These are phyloP conservation scores for Alternaria viburni DNA, from an alignment of 2,329 filamentous ascomycete species.

Conservation along the genomic window DNA sequence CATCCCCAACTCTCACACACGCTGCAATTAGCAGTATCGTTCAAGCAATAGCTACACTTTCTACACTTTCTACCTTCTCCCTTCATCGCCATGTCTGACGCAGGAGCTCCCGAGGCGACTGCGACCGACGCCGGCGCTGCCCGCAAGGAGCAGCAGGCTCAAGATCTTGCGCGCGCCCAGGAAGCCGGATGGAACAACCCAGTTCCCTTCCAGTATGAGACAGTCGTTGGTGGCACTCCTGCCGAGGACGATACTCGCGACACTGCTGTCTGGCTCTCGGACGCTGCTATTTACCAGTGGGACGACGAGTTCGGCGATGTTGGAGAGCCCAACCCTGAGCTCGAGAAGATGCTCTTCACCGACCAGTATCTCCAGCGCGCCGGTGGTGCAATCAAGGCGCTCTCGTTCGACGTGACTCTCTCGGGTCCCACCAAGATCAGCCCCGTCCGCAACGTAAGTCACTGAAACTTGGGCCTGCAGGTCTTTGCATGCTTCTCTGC, in stretches of 20 bases:
- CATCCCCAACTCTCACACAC: neutral
- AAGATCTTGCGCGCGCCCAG: conserved; percentile 35
- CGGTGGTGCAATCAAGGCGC: conserved; percentile 71
- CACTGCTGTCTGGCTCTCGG: conserved; percentile 55
- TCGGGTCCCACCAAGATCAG: conserved; percentile 56
- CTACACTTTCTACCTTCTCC: neutral
- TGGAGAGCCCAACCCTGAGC: conserved; percentile 70
- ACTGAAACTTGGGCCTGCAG: neutral
- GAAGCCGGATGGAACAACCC: conserved; percentile 57
- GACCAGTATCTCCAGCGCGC: conserved; percentile 57
- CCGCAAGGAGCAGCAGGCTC: conserved; percentile 32
- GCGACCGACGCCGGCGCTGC: conserved; percentile 20
- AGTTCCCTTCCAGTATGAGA: conserved; percentile 58
- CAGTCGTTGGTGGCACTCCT: conserved; percentile 32
- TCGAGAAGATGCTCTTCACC: conserved; percentile 79
- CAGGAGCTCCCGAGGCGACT: conserved; percentile 12
- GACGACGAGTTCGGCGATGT: conserved; percentile 85
- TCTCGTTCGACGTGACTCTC: conserved; percentile 58
- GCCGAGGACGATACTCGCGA: conserved; percentile 31
- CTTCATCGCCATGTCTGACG: conserved; percentile 29
- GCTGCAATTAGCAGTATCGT: neutral
- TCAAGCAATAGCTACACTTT: neutral
- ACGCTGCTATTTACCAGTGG: conserved; percentile 80
- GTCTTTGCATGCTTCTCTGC: neutral
- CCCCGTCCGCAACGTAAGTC: conserved; percentile 59